phyloP scores from a whole-genome alignment of 1,284 basidiomycete species.

The Ceratobasidium theobromae region DNA sequence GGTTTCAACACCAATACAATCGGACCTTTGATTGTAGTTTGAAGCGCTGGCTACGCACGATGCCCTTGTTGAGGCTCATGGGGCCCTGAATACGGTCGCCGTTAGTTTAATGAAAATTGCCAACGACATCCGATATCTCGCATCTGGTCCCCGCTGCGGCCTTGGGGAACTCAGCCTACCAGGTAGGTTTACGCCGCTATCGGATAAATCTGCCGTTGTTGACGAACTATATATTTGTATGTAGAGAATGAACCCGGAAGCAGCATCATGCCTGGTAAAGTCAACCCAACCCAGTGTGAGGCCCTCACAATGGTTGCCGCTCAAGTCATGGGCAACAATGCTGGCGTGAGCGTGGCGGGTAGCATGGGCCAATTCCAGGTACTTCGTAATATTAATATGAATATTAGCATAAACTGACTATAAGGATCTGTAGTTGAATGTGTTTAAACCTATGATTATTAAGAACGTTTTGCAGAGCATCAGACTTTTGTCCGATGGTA shows the following conservation, averaged over 20 bases:
- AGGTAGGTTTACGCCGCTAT: background rate
- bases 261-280: conserved; percentile 99
- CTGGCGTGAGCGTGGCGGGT: conserved; percentile 88
- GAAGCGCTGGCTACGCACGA: conserved; percentile 97
- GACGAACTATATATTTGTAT: background rate
- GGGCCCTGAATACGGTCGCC: conserved; percentile 93
- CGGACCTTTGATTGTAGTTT: conserved; percentile 58
- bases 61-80: conserved; percentile 95
- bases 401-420: conserved; percentile 5
- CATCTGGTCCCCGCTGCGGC: conserved; percentile 96
- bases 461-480: conserved; percentile 98
- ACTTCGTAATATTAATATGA: conserved; percentile 34
- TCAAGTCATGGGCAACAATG: conserved; percentile 99
- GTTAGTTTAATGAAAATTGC: conserved; percentile 99
- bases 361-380: conserved; percentile 98
- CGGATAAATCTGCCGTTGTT: background rate
- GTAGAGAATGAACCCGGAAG: conserved; percentile 98
- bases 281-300: conserved; percentile 99
- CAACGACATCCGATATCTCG: conserved; percentile 98
- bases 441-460: conserved; percentile 99
- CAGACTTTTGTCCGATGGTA: conserved; percentile 89
- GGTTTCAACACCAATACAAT: background rate
- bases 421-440: conserved; percentile 71
- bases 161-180: conserved; percentile 93
- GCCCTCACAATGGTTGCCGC: conserved; percentile 98